Percentiles rank a stretch among this genome's conserved stretches.
Evolutionary conservation across 208 protist genomes (phyloP).

Genomic region (Leishmania aethiopica): DNA sequence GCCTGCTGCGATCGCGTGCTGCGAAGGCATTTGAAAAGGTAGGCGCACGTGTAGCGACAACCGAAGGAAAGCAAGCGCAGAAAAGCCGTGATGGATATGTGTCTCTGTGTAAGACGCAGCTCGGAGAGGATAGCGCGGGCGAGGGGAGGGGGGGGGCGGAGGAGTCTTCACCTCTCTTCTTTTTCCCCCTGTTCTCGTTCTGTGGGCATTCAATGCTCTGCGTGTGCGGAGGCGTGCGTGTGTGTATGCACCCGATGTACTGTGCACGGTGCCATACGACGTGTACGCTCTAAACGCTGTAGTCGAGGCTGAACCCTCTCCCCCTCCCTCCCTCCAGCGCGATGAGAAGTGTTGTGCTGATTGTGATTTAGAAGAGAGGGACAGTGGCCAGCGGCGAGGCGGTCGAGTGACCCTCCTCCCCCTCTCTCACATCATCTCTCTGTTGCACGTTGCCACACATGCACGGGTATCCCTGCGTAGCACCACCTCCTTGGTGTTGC

Average conservation of each 20-base stretch:
- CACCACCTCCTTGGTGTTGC: background rate
- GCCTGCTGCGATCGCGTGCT: constrained; percentile 63
- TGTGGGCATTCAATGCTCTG: background rate
- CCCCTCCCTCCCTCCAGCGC: background rate
- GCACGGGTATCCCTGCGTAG: background rate
- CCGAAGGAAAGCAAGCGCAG: background rate
- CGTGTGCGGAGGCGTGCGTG: background rate
- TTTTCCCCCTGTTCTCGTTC: background rate
- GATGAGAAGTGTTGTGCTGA: background rate
- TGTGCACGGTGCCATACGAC: background rate
- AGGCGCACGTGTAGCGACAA: background rate
- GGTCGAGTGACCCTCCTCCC: background rate
- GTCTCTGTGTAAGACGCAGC: background rate
- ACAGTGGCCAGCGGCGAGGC: background rate
- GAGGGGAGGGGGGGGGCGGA: background rate
- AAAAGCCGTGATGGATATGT: background rate
- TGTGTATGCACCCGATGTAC: background rate
- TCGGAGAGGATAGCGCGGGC: background rate
- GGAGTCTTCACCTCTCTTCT: background rate
- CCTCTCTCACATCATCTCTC: background rate
- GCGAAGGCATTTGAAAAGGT: constrained; percentile 44
- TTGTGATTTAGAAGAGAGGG: background rate
- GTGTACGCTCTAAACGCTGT: background rate
- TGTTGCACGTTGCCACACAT: background rate
- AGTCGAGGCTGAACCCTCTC: background rate